phyloP scores from a whole-genome alignment of 768 basidiomycete species.

The Suillus cothurnatus region DNA sequence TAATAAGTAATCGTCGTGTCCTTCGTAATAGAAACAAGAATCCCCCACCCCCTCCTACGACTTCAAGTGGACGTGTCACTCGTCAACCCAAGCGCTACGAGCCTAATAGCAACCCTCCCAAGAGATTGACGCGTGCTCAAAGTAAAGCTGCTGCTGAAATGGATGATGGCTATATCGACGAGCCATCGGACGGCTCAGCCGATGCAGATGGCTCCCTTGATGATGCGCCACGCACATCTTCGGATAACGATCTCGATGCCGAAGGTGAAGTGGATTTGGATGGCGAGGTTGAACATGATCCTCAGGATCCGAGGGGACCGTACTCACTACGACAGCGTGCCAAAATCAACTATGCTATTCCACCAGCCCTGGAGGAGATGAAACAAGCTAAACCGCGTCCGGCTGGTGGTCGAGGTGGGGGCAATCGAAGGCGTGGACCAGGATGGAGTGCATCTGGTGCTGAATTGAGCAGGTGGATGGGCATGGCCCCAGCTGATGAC shows the following conservation, averaged over 20 bases:
- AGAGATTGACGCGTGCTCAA: slow-evolving; percentile 27
- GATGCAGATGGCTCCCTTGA: slow-evolving; percentile 64
- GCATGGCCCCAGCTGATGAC: slow-evolving; percentile 66
- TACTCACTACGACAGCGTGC: slow-evolving; percentile 67
- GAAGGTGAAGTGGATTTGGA: slow-evolving; percentile 44
- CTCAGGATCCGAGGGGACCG: slow-evolving; percentile 41
- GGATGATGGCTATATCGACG: slow-evolving; percentile 53
- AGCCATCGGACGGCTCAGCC: slow-evolving; percentile 50
- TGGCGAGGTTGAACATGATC: slow-evolving; percentile 39
- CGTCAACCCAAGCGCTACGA: slow-evolving; percentile 23
- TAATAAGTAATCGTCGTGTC: slow-evolving; percentile 29
- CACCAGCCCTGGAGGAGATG: slow-evolving; percentile 78
- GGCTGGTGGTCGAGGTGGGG: slow-evolving; percentile 34
- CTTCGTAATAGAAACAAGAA: slow-evolving; percentile 45
- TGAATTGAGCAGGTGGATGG: slow-evolving; percentile 79
- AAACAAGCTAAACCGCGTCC: slow-evolving; percentile 43
- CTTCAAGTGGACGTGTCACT: slow-evolving; percentile 25
- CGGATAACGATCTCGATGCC: slow-evolving; percentile 37
- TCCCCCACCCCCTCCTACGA: slow-evolving; percentile 19
- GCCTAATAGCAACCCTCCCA: slow-evolving; percentile 5
- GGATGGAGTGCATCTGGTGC: slow-evolving; percentile 84
- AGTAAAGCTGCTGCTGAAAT: slow-evolving; percentile 37
- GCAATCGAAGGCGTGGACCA: slow-evolving; percentile 47
- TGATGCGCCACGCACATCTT: slow-evolving; percentile 47
- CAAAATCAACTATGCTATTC: slow-evolving; percentile 80